These are phyloP conservation scores for Setomelanomma holmii DNA, from an alignment of 2,329 filamentous ascomycete species.

Conservation along the genomic window DNA sequence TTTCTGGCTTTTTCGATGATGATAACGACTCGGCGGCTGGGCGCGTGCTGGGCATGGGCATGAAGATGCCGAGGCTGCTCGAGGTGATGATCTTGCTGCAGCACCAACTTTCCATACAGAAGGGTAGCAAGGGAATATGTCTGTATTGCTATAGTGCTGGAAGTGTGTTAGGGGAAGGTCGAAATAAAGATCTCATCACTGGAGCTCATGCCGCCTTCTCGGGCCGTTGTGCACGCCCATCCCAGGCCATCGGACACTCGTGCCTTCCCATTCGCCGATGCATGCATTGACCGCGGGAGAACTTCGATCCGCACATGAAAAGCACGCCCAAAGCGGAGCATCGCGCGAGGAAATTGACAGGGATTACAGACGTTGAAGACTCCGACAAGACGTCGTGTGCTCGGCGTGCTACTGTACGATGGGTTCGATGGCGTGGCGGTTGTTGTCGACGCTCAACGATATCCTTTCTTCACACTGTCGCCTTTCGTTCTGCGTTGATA, in stretches of 20 bases:
- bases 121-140: background rate
- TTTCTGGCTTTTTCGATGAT: slow-evolving; percentile 1
- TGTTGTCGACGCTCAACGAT: slow-evolving; percentile 4
- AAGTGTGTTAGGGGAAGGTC: no score
- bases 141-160: background rate
- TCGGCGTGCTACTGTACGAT: slow-evolving; percentile 13
- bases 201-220: background rate
- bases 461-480: background rate
- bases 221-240: background rate
- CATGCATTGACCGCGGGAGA: slow-evolving; percentile 11
- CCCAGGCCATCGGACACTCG: background rate
- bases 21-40: slow-evolving; percentile 10
- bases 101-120: background rate
- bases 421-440: slow-evolving; percentile 18
- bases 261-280: slow-evolving; percentile 9
- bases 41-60: slow-evolving; percentile 7
- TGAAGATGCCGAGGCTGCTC: background rate
- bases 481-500: slow-evolving; percentile 5
- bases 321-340: slow-evolving; percentile 12
- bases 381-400: slow-evolving; percentile 20
- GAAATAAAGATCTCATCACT: background rate
- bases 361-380: slow-evolving; percentile 16
- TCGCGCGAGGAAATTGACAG: slow-evolving; percentile 21
- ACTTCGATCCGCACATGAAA: slow-evolving; percentile 16
- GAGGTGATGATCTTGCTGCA: background rate